Evolutionary conservation across 1,139 yeast species (phyloP), one percentile per base, ranked within the genome.

Genomic region (Candida gigantensis): DNA sequence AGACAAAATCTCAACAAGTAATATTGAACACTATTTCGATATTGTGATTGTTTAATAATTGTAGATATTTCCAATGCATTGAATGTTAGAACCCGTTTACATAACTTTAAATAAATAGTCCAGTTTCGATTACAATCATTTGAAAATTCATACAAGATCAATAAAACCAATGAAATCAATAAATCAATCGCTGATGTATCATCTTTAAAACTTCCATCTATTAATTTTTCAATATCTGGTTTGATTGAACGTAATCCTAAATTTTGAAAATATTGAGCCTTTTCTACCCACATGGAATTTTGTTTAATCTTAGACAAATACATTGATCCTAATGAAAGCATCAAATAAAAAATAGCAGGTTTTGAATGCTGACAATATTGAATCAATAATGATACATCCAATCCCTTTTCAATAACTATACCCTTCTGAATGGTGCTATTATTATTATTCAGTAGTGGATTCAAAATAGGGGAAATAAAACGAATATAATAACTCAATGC

Each of bases 101-200:
- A 53, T 11, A 46, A 35, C 28, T 46, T 46, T 32, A 60, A 47
- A 45, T 58, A 58, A 5, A 36, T 38, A 3, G 53, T 43, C 64
- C 65, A 61, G 34, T 52, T 50, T 16, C 45, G 43, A 32, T 55
- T 52, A 35, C 62, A 58, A 42, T 60, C 55, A 40, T 60, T 51
- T 5, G 63, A 65, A 23, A 61, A 45, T 34, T 61, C 65, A 35
- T 51, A 58, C 23, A 60, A 40, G 15, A 59, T 57, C 34, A 59
- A 43, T 17, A 60, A 42, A 1, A 58, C 55, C 30, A 58, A 49
- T 2, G 60, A 47, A 3, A 59, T 36, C 32, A 60, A 41, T 17
- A 55, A 37, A 28, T 51, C 57, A 4, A 60, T 52, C 5, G 24
- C 24, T 8, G 15, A 25, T 21, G 21, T 26, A 12, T 24, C 33